Evolutionary conservation across 2,329 filamentous ascomycete species (phyloP), one percentile per base, ranked within the genome.

Genomic region (Venturia asperata): DNA sequence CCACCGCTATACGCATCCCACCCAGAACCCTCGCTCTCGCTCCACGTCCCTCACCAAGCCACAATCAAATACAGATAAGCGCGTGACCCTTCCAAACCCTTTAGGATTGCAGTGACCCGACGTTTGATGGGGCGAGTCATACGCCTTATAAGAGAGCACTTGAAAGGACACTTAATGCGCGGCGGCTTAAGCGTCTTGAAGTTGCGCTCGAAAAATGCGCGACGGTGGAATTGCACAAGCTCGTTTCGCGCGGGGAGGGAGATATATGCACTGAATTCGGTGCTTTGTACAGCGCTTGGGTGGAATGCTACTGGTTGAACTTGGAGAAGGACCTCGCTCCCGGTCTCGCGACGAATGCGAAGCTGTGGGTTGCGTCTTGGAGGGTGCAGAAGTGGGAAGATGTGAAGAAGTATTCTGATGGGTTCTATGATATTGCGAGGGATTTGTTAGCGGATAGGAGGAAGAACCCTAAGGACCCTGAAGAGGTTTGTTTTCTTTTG

Each of bases 381-480:
- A 63, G 67, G 21, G 56, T 62, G 24, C 64, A 68, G 43, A 49
- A 66, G 56, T 55, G 61, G 43, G 67, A 68, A 15, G 61, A 65
- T 10, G 67, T 68, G 1, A 67, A 56, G 56, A 63, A 60, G 34
- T 47, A 68, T 42, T 66, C 64, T 17, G 62, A 65, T 7, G 66
- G 47, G 41, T 47, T 68, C n/a, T 68, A 68, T 64, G 64, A 66
- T 58, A 68, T 68, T 49, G 66, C 67, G n/a, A 62, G 67, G 60
- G 66, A 41, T 2, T 34, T 68, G 45, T 65, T 68, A 21, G 27
- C 49, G 13, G 66, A 67, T 17, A 43, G 66, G 34, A 61, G 63
- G 30, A 42, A 47, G 19, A 63, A 61, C 15, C 61, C 64, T 17
- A 60, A 64, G 39, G 64, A 68, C 58, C 42, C 60, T 24, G 66